Percentiles rank a stretch among this genome's conserved stretches.
Evolutionary conservation across 2,329 filamentous ascomycete species (phyloP).

Genomic region (Teratosphaeria viscida): DNA sequence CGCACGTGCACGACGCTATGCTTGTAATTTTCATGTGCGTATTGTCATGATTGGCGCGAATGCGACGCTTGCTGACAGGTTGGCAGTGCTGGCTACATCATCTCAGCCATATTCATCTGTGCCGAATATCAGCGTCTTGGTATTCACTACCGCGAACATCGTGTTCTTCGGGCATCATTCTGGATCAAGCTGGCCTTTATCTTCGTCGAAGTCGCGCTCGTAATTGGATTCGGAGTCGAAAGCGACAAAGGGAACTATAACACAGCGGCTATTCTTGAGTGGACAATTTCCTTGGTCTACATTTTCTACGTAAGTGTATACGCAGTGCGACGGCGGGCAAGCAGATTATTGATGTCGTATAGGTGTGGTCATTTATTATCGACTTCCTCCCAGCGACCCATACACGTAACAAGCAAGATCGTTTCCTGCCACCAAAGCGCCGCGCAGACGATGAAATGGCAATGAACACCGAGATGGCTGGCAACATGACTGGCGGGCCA

Average conservation of each 20-base stretch:
- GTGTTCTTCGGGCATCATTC: constrained; percentile 66
- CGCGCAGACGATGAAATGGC: constrained; percentile 24
- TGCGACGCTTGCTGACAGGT: constrained; percentile 2
- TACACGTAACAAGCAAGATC: constrained; percentile 40
- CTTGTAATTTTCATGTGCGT: constrained; percentile 64
- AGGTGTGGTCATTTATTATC: constrained; percentile 51
- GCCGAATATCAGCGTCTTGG: constrained; percentile 82
- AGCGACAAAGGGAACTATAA: constrained; percentile 38
- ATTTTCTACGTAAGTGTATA: constrained; percentile 65
- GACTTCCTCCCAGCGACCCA: constrained; percentile 72
- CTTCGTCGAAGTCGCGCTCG: constrained; percentile 63
- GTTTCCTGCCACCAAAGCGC: constrained; percentile 25
- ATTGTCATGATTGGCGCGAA: background rate
- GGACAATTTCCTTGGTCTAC: constrained; percentile 71
- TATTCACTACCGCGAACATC: constrained; percentile 65
- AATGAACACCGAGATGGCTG: constrained; percentile 15
- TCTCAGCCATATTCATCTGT: constrained; percentile 81
- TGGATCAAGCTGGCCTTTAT: constrained; percentile 82
- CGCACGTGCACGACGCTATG: constrained; percentile 61
- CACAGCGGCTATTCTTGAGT: constrained; percentile 67
- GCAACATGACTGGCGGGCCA: constrained; percentile 21
- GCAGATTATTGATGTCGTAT: background rate
- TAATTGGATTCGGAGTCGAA: constrained; percentile 57
- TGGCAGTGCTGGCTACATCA: constrained; percentile 58
- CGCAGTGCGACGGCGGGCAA: background rate